Percentiles rank a stretch among this genome's conserved stretches.
phyloP scores from a whole-genome alignment of 805 yeast species.

The Zygoascus ofunaensis region DNA sequence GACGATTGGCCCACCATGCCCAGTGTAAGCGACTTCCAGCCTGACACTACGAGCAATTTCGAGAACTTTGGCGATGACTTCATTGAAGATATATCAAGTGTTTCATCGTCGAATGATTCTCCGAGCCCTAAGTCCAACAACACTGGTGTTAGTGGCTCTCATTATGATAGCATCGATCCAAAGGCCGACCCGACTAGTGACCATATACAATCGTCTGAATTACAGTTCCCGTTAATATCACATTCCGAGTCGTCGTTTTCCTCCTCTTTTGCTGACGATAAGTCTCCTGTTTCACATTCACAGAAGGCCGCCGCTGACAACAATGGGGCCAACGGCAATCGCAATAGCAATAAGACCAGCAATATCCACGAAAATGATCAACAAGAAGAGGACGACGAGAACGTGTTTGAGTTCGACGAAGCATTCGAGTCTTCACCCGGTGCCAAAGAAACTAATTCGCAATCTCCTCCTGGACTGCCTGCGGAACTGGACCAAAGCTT shows the following conservation, averaged over 20 bases:
- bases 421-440: slow-evolving; percentile 7
- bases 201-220: background rate
- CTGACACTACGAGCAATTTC: background rate
- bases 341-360: too few relatives aligned
- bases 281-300: too few relatives aligned
- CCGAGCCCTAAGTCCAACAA: too few relatives aligned
- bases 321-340: background rate
- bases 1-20: slow-evolving; percentile 4
- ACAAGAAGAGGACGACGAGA: slow-evolving; percentile 8
- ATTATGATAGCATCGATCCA: background rate
- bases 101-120: too few relatives aligned
- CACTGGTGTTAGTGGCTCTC: background rate
- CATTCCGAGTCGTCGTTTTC: too few relatives aligned
- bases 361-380: slow-evolving; percentile 3
- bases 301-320: background rate
- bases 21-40: background rate
- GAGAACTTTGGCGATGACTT: background rate
- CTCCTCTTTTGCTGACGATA: too few relatives aligned
- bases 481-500: background rate
- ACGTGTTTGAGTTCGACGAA: slow-evolving; percentile 19
- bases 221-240: background rate
- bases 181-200: too few relatives aligned
- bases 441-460: slow-evolving; percentile 1
- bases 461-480: slow-evolving; percentile 1
- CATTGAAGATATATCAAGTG: slow-evolving; percentile 2